Conservation (phyloP, 1,284 basidiomycete genomes). For the Ustilago crameri region DNA sequence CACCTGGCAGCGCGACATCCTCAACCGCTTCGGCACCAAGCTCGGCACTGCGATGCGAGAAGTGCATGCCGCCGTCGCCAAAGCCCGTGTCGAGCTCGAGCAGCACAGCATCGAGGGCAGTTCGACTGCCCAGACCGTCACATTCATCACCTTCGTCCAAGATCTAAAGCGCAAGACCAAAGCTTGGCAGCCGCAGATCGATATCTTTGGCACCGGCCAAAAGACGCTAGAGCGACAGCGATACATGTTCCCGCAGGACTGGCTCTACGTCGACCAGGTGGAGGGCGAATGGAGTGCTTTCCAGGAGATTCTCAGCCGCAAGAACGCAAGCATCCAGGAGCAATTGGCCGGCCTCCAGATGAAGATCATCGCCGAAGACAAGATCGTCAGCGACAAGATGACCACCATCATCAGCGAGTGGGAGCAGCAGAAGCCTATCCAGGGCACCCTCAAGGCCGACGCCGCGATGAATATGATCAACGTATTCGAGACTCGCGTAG, state of each 20-base stretch:
- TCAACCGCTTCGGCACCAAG: slow-evolving; percentile 90
- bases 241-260: slow-evolving; percentile 95
- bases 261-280: slow-evolving; percentile 97
- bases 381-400: slow-evolving; percentile 80
- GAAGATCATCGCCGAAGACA: slow-evolving; percentile 99
- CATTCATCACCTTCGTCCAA: slow-evolving; percentile 98
- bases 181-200: slow-evolving; percentile 96
- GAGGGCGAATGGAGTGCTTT: slow-evolving; percentile 98
- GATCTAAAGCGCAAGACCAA: slow-evolving; percentile 97
- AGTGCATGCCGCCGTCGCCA: slow-evolving; percentile 88
- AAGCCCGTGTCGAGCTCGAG: slow-evolving; percentile 93
- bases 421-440: slow-evolving; percentile 94
- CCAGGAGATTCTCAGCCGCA: slow-evolving; percentile 95
- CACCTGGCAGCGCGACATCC: slow-evolving; percentile 93
- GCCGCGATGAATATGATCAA: slow-evolving; percentile 94
- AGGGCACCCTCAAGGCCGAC: slow-evolving; percentile 93
- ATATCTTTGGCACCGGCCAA: slow-evolving; percentile 90
- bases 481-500: slow-evolving; percentile 89
- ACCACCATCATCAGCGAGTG: slow-evolving; percentile 86
- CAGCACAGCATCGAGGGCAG: slow-evolving; percentile 77
- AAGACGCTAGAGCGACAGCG: slow-evolving; percentile 96
- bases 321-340: slow-evolving; percentile 98
- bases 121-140: slow-evolving; percentile 92
- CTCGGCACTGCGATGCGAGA: slow-evolving; percentile 94
- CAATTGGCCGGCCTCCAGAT: slow-evolving; percentile 94